Evolutionary conservation across 495 filamentous ascomycete genomes (phyloP).

Genomic region (Thermothielavioides terrestris): DNA sequence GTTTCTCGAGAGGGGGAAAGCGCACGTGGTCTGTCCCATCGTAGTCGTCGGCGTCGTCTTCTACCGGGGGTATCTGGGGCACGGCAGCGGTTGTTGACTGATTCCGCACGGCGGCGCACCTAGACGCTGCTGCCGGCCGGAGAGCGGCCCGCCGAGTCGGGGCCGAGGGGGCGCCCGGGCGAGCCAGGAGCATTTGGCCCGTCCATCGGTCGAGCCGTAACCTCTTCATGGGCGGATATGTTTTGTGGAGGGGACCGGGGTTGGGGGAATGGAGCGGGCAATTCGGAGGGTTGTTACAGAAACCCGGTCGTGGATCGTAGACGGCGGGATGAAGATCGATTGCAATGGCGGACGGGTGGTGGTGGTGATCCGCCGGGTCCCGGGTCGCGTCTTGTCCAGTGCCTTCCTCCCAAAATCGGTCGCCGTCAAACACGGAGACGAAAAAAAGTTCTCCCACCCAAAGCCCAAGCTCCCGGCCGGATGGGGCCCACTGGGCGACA

Average conservation of each 20-base stretch:
- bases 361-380: constrained; percentile 8
- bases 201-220: constrained; percentile 31
- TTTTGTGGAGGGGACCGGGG: background rate
- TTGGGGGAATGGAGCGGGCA: background rate
- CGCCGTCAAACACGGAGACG: constrained; percentile 17
- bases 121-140: constrained; percentile 10
- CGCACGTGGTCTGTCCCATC: constrained; percentile 14
- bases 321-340: too few species aligned
- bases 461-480: constrained; percentile 14
- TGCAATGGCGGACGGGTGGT: background rate
- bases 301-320: background rate
- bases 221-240: constrained; percentile 31
- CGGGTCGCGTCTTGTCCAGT: constrained; percentile 8
- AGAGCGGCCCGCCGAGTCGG: constrained; percentile 32
- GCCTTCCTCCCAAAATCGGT: constrained; percentile 7
- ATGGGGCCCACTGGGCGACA: constrained; percentile 12
- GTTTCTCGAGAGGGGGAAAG: constrained; percentile 22
- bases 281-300: background rate
- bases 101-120: constrained; percentile 11
- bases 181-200: constrained; percentile 29
- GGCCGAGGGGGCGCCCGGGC: constrained; percentile 16
- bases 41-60: constrained; percentile 10
- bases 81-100: constrained; percentile 19
- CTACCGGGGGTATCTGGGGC: constrained; percentile 3
- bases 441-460: constrained; percentile 30